A percentile compares a stretch with the other conserved stretches of the same genome.
Evolutionary conservation across 2,329 filamentous ascomycete species (phyloP).

Genomic region (Lachnellula occidentalis): DNA sequence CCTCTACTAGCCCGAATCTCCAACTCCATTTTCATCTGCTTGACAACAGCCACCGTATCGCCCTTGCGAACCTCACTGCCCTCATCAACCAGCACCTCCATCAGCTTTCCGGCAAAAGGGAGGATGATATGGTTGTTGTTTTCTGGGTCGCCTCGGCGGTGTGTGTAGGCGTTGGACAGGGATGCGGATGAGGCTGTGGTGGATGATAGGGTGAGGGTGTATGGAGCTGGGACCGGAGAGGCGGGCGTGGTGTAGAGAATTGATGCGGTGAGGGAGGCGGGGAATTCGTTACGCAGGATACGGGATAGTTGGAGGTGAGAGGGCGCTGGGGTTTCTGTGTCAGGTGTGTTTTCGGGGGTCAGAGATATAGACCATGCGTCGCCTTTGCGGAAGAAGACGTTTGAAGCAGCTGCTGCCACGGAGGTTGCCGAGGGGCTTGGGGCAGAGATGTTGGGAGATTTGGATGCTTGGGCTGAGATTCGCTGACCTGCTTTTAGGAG

Average conservation of each 20-base stretch:
- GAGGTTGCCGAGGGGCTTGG: constrained; percentile 12
- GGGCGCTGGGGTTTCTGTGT: constrained; percentile 23
- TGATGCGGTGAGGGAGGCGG: constrained; percentile 47
- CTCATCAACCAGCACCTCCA: constrained; percentile 51
- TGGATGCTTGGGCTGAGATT: constrained; percentile 31
- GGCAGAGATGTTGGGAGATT: constrained; percentile 21
- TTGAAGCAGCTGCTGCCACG: constrained; percentile 31
- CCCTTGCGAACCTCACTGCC: constrained; percentile 45
- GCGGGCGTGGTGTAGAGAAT: constrained; percentile 42
- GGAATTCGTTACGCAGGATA: constrained; percentile 56
- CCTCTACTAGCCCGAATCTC: constrained; percentile 42
- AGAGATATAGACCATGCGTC: constrained; percentile 53
- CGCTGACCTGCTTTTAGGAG: constrained; percentile 31
- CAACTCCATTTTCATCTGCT: constrained; percentile 68
- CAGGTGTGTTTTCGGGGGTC: constrained; percentile 28
- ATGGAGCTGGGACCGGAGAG: constrained; percentile 41
- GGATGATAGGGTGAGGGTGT: constrained; percentile 36
- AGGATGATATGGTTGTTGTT: constrained; percentile 49
- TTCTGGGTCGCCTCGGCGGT: constrained; percentile 43
- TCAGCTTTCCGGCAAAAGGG: constrained; percentile 53
- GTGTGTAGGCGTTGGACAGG: constrained; percentile 40
- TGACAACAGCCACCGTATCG: constrained; percentile 51
- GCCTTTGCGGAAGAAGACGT: constrained; percentile 49
- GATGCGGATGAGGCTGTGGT: constrained; percentile 44
- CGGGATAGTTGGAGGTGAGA: constrained; percentile 50